Conservation (phyloP, 2,329 filamentous ascomycete species). For the Geosmithia morbida region DNA sequence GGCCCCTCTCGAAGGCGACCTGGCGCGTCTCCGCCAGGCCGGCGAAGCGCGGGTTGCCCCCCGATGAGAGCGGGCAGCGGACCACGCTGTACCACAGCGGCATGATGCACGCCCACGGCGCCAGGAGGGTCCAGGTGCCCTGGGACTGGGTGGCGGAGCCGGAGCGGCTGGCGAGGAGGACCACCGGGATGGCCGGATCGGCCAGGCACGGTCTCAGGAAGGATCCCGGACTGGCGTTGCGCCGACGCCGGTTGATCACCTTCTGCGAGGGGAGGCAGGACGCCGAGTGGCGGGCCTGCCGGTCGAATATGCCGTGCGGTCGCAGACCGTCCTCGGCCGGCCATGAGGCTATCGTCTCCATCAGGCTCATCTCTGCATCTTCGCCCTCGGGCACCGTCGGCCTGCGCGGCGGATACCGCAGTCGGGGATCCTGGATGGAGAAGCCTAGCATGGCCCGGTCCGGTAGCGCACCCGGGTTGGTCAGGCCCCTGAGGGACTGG, state of each 20-base stretch:
- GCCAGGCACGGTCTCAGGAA: constrained; percentile 38
- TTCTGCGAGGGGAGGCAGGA: constrained; percentile 60
- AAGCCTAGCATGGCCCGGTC: constrained; percentile 58
- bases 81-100: constrained; percentile 79
- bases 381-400: constrained; percentile 18
- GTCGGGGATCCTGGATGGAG: constrained; percentile 61
- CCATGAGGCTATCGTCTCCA: constrained; percentile 53
- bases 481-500: constrained; percentile 38
- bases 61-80: constrained; percentile 65
- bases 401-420: constrained; percentile 58
- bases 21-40: constrained; percentile 70
- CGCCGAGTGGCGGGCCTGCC: constrained; percentile 48
- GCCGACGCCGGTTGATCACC: constrained; percentile 67
- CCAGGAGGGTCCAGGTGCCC: constrained; percentile 67
- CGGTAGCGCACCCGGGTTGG: constrained; percentile 57
- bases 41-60: constrained; percentile 69
- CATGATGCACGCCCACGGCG: constrained; percentile 82
- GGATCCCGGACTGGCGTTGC: constrained; percentile 46
- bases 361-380: constrained; percentile 23
- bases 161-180: constrained; percentile 49
- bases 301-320: constrained; percentile 50
- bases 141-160: constrained; percentile 33
- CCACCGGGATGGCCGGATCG: constrained; percentile 67
- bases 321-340: constrained; percentile 39
- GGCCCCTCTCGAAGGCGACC: constrained; percentile 62